phyloP scores from a whole-genome alignment of 345 rosid genomes.

The Eucalyptus shirleyi region DNA sequence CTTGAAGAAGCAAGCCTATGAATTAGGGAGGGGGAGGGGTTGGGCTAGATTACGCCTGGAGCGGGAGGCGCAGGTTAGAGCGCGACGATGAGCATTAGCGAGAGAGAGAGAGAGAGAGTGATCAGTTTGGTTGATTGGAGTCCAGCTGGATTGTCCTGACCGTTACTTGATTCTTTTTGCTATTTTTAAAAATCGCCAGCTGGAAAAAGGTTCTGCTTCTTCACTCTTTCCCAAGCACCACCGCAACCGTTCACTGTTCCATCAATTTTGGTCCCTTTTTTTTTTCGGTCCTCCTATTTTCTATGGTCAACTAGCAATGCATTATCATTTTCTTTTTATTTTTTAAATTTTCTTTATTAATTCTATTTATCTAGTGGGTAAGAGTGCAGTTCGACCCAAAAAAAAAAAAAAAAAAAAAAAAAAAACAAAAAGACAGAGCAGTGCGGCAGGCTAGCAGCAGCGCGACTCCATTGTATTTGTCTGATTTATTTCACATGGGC shows the following conservation, averaged over 20 bases:
- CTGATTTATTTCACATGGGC: neutral
- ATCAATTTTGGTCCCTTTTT: neutral
- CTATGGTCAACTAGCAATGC: neutral
- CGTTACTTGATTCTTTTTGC: conserved; percentile 26
- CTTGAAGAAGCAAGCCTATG: neutral
- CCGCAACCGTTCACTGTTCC: neutral
- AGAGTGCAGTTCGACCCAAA: neutral
- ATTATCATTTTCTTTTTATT: neutral
- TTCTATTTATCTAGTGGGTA: neutral
- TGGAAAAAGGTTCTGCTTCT: conserved; percentile 5
- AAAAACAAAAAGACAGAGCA: neutral
- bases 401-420: no score
- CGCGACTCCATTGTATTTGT: neutral
- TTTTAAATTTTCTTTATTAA: neutral
- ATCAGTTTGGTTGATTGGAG: conserved; percentile 3
- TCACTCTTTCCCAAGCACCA: neutral
- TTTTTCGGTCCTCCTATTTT: neutral
- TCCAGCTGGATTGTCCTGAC: conserved; percentile 62
- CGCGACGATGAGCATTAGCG: neutral
- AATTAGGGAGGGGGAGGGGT: neutral
- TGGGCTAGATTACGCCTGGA: neutral
- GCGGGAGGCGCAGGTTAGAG: conserved; percentile 1
- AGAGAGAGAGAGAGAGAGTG: neutral
- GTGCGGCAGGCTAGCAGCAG: neutral
- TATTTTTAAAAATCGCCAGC: conserved; percentile 27